A percentile compares a stretch with the other conserved stretches of the same genome.
Evolutionary conservation across 2,329 filamentous ascomycete species (phyloP).

Genomic region (Cladophialophora yegresii): DNA sequence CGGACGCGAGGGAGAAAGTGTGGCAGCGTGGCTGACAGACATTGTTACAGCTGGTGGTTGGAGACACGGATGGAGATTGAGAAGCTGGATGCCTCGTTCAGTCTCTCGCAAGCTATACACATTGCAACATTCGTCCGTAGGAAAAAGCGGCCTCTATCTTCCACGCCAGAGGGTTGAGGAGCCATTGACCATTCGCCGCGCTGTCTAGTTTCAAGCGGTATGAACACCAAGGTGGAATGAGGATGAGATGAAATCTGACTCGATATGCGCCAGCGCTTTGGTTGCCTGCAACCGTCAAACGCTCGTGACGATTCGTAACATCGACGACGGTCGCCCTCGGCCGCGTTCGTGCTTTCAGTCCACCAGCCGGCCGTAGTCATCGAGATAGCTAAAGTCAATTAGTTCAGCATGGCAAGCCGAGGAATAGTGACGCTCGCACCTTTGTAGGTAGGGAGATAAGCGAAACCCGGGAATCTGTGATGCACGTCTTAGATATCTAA

Average conservation of each 20-base stretch:
- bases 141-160: not conserved
- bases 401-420: not conserved
- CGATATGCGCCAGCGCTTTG: conserved; percentile 3
- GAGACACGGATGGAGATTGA: not conserved
- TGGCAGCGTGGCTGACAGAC: not conserved
- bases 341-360: conserved; percentile 11
- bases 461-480: conserved; percentile 46
- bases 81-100: not conserved
- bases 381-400: conserved; percentile 29
- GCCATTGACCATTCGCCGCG: not conserved
- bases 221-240: not conserved
- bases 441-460: conserved; percentile 50
- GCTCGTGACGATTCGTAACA: not conserved
- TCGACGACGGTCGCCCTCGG: not conserved
- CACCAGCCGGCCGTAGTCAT: conserved; percentile 34
- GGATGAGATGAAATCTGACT: not conserved
- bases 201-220: not conserved
- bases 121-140: not conserved
- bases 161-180: not conserved
- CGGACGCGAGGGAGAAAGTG: not conserved
- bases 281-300: conserved; percentile 16
- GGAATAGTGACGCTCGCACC: conserved; percentile 41
- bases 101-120: not conserved
- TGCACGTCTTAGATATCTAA: conserved; percentile 51
- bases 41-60: not conserved